Base-by-base conservation (phyloP, 2,329 filamentous ascomycete species). In the Knoxdaviesia proteae region DNA sequence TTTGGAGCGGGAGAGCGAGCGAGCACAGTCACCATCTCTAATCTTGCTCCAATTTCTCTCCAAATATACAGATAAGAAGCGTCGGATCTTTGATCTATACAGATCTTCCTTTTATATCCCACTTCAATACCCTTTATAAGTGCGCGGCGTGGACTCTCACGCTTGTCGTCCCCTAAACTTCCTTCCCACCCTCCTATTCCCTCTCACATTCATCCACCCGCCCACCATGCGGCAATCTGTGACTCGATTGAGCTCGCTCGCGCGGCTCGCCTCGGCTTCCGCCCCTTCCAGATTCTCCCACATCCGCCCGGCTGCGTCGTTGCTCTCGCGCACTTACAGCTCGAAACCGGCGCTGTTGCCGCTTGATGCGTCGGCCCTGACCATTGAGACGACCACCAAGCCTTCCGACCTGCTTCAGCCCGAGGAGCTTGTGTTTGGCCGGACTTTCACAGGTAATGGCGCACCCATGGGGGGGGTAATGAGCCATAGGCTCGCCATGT, bases 351-450 rank as follows among this genome's bases (percentile, higher is more conserved):
- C 70, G 77, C 33, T 68, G 72, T 44, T 75, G 73, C 44, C 71
- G 20, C 39, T 96, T 49, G 84, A 96, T 58, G 64, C 80, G n/a
- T 71, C 75, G 36, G 80, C 79, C 60, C 73, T 96, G 46, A 65
- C 68, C 40, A 68, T 94, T 54, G 77, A 75, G 46, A 76, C 78
- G 62, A 92, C 83, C 1, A 71, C 67, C 6, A 74, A 69, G 4
- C 90, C 88, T 7, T 90, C 88, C 61, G 58, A 70, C 32, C 66
- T 88, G 44, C 67, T 71, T 48, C 77, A 86, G 43, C 74, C 81
- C 9, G 73, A 88, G 56, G 77, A 92, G 48, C 75, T 98, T 44
- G 68, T 96, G 49, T 98, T 98, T 60, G 90, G 90, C 49, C 74
- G 74, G 50, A 80, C 77, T 41, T 98, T 98, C 61, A 94, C 90